Evolutionary conservation across 2,329 filamentous ascomycete genomes (phyloP), one percentile per base, ranked within the genome.

Genomic region (Cyphellophora attinorum): DNA sequence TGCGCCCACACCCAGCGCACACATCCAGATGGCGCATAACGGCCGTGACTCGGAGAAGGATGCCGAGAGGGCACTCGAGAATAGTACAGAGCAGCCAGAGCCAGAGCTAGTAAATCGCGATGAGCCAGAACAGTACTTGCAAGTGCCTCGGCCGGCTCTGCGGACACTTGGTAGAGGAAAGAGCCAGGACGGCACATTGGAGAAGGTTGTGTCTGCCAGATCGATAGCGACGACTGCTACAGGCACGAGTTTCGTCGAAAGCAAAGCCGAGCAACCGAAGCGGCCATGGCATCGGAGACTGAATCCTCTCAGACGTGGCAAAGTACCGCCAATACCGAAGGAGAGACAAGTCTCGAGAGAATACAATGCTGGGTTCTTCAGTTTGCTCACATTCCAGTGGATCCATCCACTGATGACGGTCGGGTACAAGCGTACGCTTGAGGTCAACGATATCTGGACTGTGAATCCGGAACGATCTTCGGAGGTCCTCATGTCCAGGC

Each of bases 361-460:
- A 60, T 68, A 85, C 53, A 68, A 64, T 3, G 88, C 88, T 4
- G 64, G 72, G 2, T 79, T 86, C 51, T 71, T 91, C 44, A 93
- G 84, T 60, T 56, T 68, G 37, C 56, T 93, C 14, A 81, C 80
- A 3, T 96, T 94, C 53, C 76, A 85, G 55, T 96, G 89, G 89
- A 89, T 95, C 70, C 76, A 77, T 1, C 79, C 85, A 2, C 54
- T 96, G 36, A 96, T 96, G 88, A 69, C 61, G 44, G 79, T 77
- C 25, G 91, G 91, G 21, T 96, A 95, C 59, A 79, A 85, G 53
- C 79, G 91, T 11, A 76, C 79, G 2, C 70, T 98, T 2, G 81
- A 94, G 51, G 62, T 79, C 36, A 83, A 82, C 46, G 91, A 98
- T 55, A 76, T 98, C 38, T 96, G 86, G 81, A 64, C 69, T 1